Percentiles rank a stretch among this genome's conserved stretches.
phyloP scores from a whole-genome alignment of 805 yeast species.

The Vanderwaltozyma verrucispora region DNA sequence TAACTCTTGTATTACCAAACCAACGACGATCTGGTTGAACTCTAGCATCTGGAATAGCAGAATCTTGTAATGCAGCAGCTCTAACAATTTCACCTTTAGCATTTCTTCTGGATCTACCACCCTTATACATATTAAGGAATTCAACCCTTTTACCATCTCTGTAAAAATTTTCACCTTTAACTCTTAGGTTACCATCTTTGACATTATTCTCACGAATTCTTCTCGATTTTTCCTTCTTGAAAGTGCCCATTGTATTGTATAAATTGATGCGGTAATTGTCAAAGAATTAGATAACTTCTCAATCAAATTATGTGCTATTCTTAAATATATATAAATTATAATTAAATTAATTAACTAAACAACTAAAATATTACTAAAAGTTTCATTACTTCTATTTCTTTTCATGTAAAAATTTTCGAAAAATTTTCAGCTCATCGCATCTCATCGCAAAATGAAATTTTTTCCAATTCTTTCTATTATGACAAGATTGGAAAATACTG shows the following conservation, averaged over 20 bases:
- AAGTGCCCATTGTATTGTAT: constrained; percentile 65
- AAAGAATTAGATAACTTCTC: too few species aligned
- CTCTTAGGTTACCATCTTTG: constrained; percentile 84
- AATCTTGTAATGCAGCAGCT: constrained; percentile 83
- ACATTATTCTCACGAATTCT: constrained; percentile 72
- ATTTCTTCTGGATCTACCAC: constrained; percentile 79
- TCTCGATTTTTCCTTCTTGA: constrained; percentile 83
- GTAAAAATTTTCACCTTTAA: constrained; percentile 95
- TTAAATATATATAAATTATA: neutral
- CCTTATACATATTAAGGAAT: constrained; percentile 84
- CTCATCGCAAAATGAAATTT: constrained; percentile 2
- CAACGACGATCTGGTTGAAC: constrained; percentile 94
- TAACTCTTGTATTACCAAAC: constrained; percentile 97
- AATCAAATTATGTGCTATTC: too few species aligned
- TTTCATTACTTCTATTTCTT: too few species aligned
- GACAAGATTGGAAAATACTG: too few species aligned
- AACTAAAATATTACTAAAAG: too few species aligned
- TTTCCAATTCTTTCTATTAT: too few species aligned
- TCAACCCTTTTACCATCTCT: constrained; percentile 88
- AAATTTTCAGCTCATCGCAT: constrained; percentile 3
- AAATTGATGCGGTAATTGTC: neutral
- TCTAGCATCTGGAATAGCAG: constrained; percentile 81
- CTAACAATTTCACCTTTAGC: constrained; percentile 76
- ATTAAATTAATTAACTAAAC: too few species aligned
- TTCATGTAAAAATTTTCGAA: too few species aligned